These are phyloP conservation scores for Gnomoniopsis smithogilvyi DNA, from an alignment of 2,329 filamentous ascomycete genomes.

Conservation along the genomic window DNA sequence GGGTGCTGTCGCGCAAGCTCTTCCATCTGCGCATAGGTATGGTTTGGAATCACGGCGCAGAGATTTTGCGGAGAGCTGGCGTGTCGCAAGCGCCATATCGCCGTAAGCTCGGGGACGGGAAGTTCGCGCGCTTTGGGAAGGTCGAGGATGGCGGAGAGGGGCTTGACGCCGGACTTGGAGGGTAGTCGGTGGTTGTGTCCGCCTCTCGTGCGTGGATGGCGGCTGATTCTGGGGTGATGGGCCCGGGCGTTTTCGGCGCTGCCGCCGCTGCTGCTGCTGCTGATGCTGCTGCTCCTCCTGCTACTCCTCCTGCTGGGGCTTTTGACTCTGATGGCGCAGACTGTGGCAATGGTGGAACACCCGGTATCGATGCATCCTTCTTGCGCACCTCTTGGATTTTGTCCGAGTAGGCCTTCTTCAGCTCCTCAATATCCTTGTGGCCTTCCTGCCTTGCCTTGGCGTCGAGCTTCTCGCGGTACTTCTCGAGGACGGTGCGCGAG, in stretches of 20 bases:
- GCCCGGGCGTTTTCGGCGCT: slow-evolving; percentile 23
- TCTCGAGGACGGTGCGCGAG: slow-evolving; percentile 69
- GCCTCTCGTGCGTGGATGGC: slow-evolving; percentile 16
- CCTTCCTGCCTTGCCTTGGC: slow-evolving; percentile 70
- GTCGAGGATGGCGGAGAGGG: slow-evolving; percentile 62
- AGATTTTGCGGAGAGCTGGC: slow-evolving; percentile 69
- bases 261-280: background rate
- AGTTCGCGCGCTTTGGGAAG: slow-evolving; percentile 72
- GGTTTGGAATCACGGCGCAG: slow-evolving; percentile 75
- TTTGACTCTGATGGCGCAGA: too few relatives aligned
- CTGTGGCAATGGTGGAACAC: slow-evolving; percentile 16
- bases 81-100: slow-evolving; percentile 88
- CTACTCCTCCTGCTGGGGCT: too few relatives aligned
- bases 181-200: slow-evolving; percentile 25
- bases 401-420: slow-evolving; percentile 81
- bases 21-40: slow-evolving; percentile 72
- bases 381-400: slow-evolving; percentile 73
- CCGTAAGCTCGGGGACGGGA: slow-evolving; percentile 76
- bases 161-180: slow-evolving; percentile 34
- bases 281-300: background rate
- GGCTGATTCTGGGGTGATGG: slow-evolving; percentile 28
- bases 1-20: slow-evolving; percentile 70
- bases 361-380: slow-evolving; percentile 54
- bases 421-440: slow-evolving; percentile 65
- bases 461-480: slow-evolving; percentile 83